Conservation (phyloP, 2,329 filamentous ascomycete genomes). For the Chaetomium olivaceum region DNA sequence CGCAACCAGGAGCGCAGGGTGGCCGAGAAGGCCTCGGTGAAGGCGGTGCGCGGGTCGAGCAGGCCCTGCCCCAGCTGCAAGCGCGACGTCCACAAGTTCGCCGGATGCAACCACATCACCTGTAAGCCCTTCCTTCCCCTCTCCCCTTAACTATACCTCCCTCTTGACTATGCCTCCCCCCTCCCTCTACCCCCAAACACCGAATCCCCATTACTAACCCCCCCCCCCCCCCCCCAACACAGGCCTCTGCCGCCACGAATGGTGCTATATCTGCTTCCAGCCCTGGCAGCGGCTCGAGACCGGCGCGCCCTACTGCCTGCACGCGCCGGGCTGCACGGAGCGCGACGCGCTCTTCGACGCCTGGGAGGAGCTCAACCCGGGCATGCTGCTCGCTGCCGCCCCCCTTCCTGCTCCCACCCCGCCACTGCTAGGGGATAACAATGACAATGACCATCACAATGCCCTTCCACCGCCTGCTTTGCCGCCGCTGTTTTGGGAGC, state of each 20-base stretch:
- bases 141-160: neutral
- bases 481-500: no score
- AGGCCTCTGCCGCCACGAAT: slow-evolving; percentile 43
- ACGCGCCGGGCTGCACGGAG: slow-evolving; percentile 36
- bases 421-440: no score
- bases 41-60: slow-evolving; percentile 37
- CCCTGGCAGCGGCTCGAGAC: slow-evolving; percentile 34
- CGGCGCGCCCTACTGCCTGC: slow-evolving; percentile 36
- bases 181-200: neutral
- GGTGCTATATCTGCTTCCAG: slow-evolving; percentile 43
- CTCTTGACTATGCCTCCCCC: neutral
- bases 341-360: neutral
- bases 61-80: slow-evolving; percentile 42
- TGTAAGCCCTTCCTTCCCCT: slow-evolving; percentile 35
- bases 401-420: no score
- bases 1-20: slow-evolving; percentile 35
- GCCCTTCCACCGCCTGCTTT: no score
- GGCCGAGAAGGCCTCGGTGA: slow-evolving; percentile 40
- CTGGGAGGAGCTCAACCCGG: slow-evolving; percentile 1
- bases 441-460: no score
- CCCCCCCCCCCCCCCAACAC: neutral
- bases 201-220: slow-evolving; percentile 3
- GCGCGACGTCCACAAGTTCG: slow-evolving; percentile 40
- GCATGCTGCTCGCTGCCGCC: no score
- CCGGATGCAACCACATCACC: slow-evolving; percentile 46